These are phyloP conservation scores for Scolecobasidium constrictum DNA, from an alignment of 2,329 filamentous ascomycete genomes.

Conservation along the genomic window DNA sequence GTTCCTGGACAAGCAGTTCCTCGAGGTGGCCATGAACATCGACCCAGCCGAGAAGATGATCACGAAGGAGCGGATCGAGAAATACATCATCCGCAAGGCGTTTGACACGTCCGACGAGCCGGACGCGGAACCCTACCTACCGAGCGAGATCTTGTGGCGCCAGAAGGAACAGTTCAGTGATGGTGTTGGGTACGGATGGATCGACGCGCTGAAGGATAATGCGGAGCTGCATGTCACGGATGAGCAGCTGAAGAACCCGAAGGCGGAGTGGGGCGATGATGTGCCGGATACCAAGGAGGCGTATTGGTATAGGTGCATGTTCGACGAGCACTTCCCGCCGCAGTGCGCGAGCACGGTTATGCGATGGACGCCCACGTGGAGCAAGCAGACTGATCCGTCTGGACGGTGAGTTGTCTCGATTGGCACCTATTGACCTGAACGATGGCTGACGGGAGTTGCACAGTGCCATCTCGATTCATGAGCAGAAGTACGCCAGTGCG, in stretches of 20 bases:
- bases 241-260: slow-evolving; percentile 98
- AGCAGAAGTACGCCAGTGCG: slow-evolving; percentile 14
- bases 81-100: slow-evolving; percentile 95
- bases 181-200: slow-evolving; percentile 98
- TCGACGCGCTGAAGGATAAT: slow-evolving; percentile 91
- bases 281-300: slow-evolving; percentile 96
- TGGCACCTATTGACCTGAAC: slow-evolving; percentile 14
- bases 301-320: slow-evolving; percentile 98
- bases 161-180: slow-evolving; percentile 99
- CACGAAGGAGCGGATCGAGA: slow-evolving; percentile 79
- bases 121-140: slow-evolving; percentile 73
- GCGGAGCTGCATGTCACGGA: slow-evolving; percentile 84
- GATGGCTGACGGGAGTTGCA: too few relatives aligned
- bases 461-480: slow-evolving; percentile 16
- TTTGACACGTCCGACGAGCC: slow-evolving; percentile 91
- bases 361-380: slow-evolving; percentile 97
- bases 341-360: slow-evolving; percentile 86
- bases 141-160: slow-evolving; percentile 89
- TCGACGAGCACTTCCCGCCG: slow-evolving; percentile 94
- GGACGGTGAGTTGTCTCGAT: slow-evolving; percentile 52
- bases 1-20: slow-evolving; percentile 95
- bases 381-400: slow-evolving; percentile 88
- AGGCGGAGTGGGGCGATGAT: slow-evolving; percentile 88
- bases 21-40: slow-evolving; percentile 85
- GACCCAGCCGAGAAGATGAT: slow-evolving; percentile 96